Base-by-base conservation (phyloP, 108 stramenopile genomes). In the Stephanodiscus minutulus region DNA sequence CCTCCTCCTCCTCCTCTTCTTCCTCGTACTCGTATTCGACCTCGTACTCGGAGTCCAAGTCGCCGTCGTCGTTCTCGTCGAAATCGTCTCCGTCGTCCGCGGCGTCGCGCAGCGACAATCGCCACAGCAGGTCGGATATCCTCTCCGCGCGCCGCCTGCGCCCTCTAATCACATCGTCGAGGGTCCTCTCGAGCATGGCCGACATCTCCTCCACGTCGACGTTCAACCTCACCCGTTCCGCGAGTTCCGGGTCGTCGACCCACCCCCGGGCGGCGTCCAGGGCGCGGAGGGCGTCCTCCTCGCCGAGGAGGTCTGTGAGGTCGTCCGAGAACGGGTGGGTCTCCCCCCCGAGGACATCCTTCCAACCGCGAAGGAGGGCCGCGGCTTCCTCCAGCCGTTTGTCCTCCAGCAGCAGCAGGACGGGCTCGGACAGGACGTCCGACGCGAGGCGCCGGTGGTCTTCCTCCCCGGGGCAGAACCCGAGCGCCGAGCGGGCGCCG, bases 221-320 rank as follows among this genome's bases (percentile, higher is more conserved):
- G 39, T 68, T 62, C 24, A 46, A 33, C 52, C 31, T 21, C 1
- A 68, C 55, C 31, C 68, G 72, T 0, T 66, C 54, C 39, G 21
- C 41, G 64, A 80, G 68, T 6, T 66, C 33, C 5, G 46, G 27
- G 5, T 66, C 62, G 3, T 48, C 71, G 27, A 73, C 15, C 72
- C 72, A 80, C 13, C 61, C 47, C 36, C 68, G 72, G 0, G 66
- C 79, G 28, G 73, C 62, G 9, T 80, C 72, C 33, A 80, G 11
- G 7, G 79, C 79, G 8, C 68, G 46, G 1, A 73, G 49, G 31
- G 71, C 57, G 35, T 44, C 54, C 17, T 58, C 62, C 64, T 73
- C 79, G 49, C 68, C 79, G 9, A 80, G 37, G 33, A 80, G 13
- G n/a, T 28, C 37, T 17, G 69, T 17, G 20, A 80, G 36, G 39